Evolutionary conservation across 768 basidiomycete species (phyloP).

Genomic region (Mycena chlorophos): DNA sequence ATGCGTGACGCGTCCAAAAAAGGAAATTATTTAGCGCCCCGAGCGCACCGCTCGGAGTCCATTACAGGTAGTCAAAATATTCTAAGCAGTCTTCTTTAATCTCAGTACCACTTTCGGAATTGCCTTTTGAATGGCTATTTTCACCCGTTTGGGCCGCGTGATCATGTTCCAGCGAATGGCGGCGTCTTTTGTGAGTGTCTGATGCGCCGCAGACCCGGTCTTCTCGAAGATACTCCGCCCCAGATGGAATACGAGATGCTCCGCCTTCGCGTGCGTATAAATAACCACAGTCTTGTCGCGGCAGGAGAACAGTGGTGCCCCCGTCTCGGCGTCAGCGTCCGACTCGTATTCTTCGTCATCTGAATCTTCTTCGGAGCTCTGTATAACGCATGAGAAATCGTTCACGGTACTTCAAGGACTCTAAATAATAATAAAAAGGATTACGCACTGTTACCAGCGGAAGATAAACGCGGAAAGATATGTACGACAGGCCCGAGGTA

Average conservation of each 20-base stretch:
- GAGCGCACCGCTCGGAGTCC: too few species aligned
- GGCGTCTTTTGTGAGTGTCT: neutral
- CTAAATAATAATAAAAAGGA: neutral
- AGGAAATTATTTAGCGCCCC: too few species aligned
- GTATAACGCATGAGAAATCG: too few species aligned
- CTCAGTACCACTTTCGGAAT: neutral
- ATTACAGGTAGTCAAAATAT: too few species aligned
- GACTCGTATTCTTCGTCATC: neutral
- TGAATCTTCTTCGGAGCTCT: too few species aligned
- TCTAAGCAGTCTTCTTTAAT: too few species aligned
- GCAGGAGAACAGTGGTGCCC: neutral
- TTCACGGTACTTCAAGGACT: neutral
- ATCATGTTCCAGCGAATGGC: neutral
- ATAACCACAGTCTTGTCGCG: neutral
- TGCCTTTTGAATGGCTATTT: neutral
- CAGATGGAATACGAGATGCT: conserved; percentile 1
- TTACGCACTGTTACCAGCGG: neutral
- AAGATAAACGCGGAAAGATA: conserved; percentile 12
- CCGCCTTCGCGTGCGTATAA: neutral
- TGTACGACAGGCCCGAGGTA: conserved; percentile 1
- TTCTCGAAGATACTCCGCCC: neutral
- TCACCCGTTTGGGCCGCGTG: neutral
- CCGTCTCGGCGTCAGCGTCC: neutral
- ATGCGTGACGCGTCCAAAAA: too few species aligned
- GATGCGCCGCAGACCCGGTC: neutral